Percentiles rank a stretch among this genome's conserved stretches.
Evolutionary conservation across 1,284 basidiomycete species (phyloP).

Genomic region (Pholiota adiposa): DNA sequence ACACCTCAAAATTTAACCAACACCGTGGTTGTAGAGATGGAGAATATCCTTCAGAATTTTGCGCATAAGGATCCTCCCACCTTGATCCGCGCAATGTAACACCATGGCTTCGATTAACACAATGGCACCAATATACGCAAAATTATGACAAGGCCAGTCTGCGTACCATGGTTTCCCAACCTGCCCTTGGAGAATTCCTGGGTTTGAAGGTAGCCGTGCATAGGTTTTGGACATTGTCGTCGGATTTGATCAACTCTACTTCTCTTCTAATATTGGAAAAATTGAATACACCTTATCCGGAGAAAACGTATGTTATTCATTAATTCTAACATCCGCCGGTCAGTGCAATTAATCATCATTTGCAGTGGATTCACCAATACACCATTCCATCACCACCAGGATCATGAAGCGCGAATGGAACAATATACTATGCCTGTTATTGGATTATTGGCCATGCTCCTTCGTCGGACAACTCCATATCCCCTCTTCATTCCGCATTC

Average conservation of each 20-base stretch:
- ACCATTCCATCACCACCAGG: background rate
- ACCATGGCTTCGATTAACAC: constrained; percentile 8
- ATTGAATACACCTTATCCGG: background rate
- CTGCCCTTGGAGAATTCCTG: background rate
- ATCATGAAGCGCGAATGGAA: background rate
- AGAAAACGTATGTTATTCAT: background rate
- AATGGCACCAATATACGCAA: constrained; percentile 7
- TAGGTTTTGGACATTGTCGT: background rate
- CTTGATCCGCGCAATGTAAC: background rate
- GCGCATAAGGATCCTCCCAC: too few species aligned
- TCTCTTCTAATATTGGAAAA: background rate
- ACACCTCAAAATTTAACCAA: too few species aligned
- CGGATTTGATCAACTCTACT: background rate
- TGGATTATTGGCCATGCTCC: background rate
- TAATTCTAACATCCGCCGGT: background rate
- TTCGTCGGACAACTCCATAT: background rate
- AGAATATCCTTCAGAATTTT: too few species aligned
- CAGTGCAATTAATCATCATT: background rate
- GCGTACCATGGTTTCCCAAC: background rate
- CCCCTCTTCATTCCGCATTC: background rate
- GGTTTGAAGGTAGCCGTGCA: background rate
- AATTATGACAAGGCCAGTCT: background rate
- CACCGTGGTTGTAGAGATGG: too few species aligned
- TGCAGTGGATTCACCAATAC: background rate
- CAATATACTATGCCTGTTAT: background rate